Conservation (phyloP, 768 basidiomycete species). For the Gyrodon lividus region DNA sequence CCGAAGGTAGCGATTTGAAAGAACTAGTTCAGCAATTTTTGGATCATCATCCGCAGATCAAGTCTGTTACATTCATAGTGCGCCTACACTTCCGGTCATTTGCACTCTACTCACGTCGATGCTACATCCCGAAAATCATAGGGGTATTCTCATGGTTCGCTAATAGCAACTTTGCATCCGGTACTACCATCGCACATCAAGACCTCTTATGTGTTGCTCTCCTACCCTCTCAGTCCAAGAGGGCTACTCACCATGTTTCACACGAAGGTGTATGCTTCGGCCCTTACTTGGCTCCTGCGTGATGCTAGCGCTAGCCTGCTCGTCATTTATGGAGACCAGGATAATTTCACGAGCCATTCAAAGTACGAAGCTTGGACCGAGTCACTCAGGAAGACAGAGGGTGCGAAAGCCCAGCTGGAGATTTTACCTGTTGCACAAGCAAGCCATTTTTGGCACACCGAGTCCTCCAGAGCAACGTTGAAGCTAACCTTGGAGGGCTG, state of each 20-base stretch:
- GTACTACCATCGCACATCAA: conserved; percentile 46
- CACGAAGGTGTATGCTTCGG: conserved; percentile 49
- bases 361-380: conserved; percentile 58
- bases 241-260: conserved; percentile 69
- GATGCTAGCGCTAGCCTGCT: conserved; percentile 52
- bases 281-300: conserved; percentile 49
- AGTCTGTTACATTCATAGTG: conserved; percentile 60
- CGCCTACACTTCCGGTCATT: conserved; percentile 21
- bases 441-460: conserved; percentile 67
- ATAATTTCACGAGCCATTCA: conserved; percentile 63
- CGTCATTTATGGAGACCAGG: conserved; percentile 62
- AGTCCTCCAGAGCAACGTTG: conserved; percentile 20
- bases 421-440: conserved; percentile 44
- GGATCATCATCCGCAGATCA: conserved; percentile 39
- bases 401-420: conserved; percentile 27
- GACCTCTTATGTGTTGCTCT: conserved; percentile 67
- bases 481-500: conserved; percentile 21
- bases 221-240: conserved; percentile 73
- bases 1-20: conserved; percentile 69
- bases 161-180: conserved; percentile 68
- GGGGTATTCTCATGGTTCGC: conserved; percentile 83
- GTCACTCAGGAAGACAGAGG: conserved; percentile 32
- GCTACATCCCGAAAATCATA: conserved; percentile 25
- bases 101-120: conserved; percentile 4
- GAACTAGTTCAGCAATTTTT: conserved; percentile 59